Percentiles rank a stretch among this genome's conserved stretches.
Conservation (phyloP, 2,329 filamentous ascomycete species). For the Penicillium olsonii region DNA sequence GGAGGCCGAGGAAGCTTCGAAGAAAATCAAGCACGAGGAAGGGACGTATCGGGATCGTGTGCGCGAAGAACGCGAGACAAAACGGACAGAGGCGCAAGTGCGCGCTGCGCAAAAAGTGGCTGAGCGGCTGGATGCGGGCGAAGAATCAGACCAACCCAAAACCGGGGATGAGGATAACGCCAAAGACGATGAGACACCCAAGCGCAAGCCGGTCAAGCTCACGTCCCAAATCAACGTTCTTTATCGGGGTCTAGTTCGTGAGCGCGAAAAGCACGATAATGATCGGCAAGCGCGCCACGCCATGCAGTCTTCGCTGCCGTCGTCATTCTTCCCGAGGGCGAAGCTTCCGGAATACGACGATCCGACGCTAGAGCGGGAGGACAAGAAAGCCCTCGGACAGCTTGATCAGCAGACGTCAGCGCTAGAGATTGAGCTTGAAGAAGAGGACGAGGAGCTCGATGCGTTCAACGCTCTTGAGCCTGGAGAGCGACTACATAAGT, state of each 20-base stretch:
- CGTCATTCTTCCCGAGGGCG: constrained; percentile 37
- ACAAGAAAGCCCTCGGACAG: constrained; percentile 66
- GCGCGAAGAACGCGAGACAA: constrained; percentile 68
- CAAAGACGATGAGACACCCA: constrained; percentile 3
- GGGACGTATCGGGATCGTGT: constrained; percentile 73
- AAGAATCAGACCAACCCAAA: constrained; percentile 29
- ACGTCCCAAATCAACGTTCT: constrained; percentile 72
- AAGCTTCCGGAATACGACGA: constrained; percentile 68
- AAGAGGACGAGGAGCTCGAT: constrained; percentile 77
- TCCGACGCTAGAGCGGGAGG: constrained; percentile 69
- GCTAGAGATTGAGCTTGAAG: constrained; percentile 60
- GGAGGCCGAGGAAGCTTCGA: constrained; percentile 58
- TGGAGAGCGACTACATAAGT: constrained; percentile 64
- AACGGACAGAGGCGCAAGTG: constrained; percentile 68
- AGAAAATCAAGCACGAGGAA: constrained; percentile 65
- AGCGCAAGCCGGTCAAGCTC: constrained; percentile 44
- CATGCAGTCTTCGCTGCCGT: constrained; percentile 35
- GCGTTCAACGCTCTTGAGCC: constrained; percentile 72
- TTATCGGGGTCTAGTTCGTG: constrained; percentile 73
- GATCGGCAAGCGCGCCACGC: constrained; percentile 33
- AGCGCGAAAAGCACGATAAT: constrained; percentile 63
- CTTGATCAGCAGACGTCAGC: constrained; percentile 38
- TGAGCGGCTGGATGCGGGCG: constrained; percentile 68
- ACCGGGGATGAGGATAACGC: constrained; percentile 27
- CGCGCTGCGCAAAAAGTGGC: constrained; percentile 79